Evolutionary conservation across 1,139 yeast species (phyloP).

Genomic region (Saccharomycopsis phalli): DNA sequence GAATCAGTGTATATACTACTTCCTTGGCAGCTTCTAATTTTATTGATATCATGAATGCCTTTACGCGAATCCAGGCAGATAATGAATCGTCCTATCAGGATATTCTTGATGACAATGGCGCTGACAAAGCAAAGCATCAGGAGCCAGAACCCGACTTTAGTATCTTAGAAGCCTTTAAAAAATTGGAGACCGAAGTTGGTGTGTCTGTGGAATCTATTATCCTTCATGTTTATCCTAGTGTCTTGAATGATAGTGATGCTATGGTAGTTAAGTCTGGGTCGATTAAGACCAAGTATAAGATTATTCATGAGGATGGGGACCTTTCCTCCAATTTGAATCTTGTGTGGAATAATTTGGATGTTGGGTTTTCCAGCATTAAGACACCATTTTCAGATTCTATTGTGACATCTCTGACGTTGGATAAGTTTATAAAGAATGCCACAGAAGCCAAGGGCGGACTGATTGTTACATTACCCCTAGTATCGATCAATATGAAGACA

Average conservation of each 20-base stretch:
- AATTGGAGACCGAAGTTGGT: slow-evolving; percentile 49
- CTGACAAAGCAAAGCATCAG: slow-evolving; percentile 6
- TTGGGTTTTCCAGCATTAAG: slow-evolving; percentile 52
- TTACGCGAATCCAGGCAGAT: slow-evolving; percentile 66
- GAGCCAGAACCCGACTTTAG: slow-evolving; percentile 25
- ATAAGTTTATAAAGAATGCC: slow-evolving; percentile 49
- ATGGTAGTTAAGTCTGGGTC: slow-evolving; percentile 54
- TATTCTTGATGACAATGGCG: slow-evolving; percentile 41
- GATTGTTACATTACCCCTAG: slow-evolving; percentile 70
- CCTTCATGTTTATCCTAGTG: slow-evolving; percentile 67
- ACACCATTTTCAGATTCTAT: slow-evolving; percentile 39
- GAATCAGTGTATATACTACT: slow-evolving; percentile 58
- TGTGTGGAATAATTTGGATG: slow-evolving; percentile 51
- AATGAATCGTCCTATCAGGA: slow-evolving; percentile 65
- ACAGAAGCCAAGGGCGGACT: slow-evolving; percentile 66
- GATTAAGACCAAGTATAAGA: slow-evolving; percentile 44
- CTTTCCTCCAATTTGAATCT: slow-evolving; percentile 31
- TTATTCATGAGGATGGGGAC: slow-evolving; percentile 5
- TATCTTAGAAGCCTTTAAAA: slow-evolving; percentile 31
- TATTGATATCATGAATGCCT: slow-evolving; percentile 65
- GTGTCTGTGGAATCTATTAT: slow-evolving; percentile 47
- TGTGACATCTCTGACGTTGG: slow-evolving; percentile 38
- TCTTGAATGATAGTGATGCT: slow-evolving; percentile 67
- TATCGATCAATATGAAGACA: slow-evolving; percentile 67
- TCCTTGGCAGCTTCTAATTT: slow-evolving; percentile 80